Base-by-base conservation (phyloP, 306 rosid species). In the Fagus sylvatica region DNA sequence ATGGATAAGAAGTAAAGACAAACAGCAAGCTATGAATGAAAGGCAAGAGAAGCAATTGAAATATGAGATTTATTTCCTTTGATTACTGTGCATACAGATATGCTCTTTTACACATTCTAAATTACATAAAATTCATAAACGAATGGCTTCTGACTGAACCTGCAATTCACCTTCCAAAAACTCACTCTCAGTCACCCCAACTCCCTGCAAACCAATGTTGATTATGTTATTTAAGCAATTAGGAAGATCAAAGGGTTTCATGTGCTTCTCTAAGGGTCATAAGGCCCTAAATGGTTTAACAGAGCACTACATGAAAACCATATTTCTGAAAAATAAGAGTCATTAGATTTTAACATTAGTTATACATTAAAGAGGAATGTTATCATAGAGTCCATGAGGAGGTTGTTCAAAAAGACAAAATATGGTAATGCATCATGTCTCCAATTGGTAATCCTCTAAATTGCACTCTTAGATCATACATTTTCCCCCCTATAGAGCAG, bases 151-250 rank as follows among this genome's bases (percentile, higher is more conserved):
- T 54, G 53, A 64, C 51, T 71, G 77, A 40, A 61, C 30, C 68
- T 62, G 62, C 8, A 60, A 76, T 17, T 42, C 80, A 46, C 70
- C 46, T 65, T 17, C 64, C 55, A 43, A 33, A 53, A 28, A 11
- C 39, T 81, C 81, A 10, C 6, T 6, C 30, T 15, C 72, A 69
- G 53, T 37, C 37, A n/a, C 13, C 37, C 5, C 10, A 6, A 15
- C 76, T 33, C 37, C 71, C 81, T 67, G 82, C 59, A 72, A 76
- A 59, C 32, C 16, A 6, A 55, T 5, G 19, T 37, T 12, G 17
- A 22, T 19, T 4, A 9, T 40, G 17, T 53, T 7, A 53, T 66
- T 53, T 37, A 55, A 54, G 40, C 4, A 34, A 11, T 53, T 7
- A 32, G 28, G 1, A 3, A 33, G 40, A 11, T 36, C 16, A 2